These are phyloP conservation scores for Suhomyces kunorum DNA, from an alignment of 1,139 yeast species.

Conservation along the genomic window DNA sequence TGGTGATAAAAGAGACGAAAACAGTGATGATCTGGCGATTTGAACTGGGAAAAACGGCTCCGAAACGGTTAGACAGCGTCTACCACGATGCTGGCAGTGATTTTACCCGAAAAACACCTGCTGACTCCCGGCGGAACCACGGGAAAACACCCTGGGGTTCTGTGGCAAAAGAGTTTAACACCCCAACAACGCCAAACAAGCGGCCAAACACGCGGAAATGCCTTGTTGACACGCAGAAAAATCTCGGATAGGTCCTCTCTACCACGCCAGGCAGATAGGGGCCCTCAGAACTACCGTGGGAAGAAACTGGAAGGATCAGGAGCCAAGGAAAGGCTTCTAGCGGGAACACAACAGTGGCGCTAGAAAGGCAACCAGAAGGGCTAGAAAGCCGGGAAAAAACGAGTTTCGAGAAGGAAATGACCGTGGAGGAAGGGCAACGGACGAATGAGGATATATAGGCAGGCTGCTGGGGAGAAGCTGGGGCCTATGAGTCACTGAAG, in stretches of 20 bases:
- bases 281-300: not conserved
- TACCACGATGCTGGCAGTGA: too few species aligned
- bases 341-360: not conserved
- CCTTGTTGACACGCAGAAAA: too few species aligned
- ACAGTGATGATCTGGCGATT: not conserved
- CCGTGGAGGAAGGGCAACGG: not conserved
- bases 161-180: too few species aligned
- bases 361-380: not conserved
- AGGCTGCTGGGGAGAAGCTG: not conserved
- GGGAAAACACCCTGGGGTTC: too few species aligned
- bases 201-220: too few species aligned
- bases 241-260: not conserved
- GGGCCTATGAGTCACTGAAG: conserved; percentile 2
- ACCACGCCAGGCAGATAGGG: not conserved
- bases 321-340: not conserved
- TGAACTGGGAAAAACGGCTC: not conserved
- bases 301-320: not conserved
- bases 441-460: not conserved
- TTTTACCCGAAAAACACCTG: too few species aligned
- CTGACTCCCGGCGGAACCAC: too few species aligned
- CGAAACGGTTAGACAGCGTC: too few species aligned
- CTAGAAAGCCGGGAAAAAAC: not conserved
- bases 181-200: too few species aligned
- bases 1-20: not conserved
- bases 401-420: not conserved